Conservation (phyloP, 352 stramenopile species). For the Pythium grandisporangium region DNA sequence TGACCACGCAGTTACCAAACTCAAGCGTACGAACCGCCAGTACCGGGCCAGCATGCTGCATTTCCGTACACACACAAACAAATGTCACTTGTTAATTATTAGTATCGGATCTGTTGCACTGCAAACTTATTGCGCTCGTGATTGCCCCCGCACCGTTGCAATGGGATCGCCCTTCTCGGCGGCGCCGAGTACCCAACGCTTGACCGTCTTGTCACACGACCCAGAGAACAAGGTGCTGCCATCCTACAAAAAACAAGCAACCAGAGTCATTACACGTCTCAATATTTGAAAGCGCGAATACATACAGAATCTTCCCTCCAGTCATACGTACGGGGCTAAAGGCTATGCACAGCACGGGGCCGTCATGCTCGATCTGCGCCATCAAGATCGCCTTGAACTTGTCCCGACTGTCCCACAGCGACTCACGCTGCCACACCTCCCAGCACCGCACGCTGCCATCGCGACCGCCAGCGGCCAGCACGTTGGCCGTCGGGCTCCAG, state of each 20-base stretch:
- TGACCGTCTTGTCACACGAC: conserved; percentile 91
- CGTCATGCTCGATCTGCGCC: conserved; percentile 84
- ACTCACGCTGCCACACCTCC: conserved; percentile 67
- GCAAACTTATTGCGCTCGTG: too few relatives aligned
- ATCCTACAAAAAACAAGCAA: conserved; percentile 57
- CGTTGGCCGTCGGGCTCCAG: conserved; percentile 68
- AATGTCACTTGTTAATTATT: too few relatives aligned
- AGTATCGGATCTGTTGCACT: too few relatives aligned
- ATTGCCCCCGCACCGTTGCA: conserved; percentile 56
- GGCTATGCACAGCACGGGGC: conserved; percentile 86
- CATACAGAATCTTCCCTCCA: too few relatives aligned
- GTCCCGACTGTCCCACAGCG: too few relatives aligned
- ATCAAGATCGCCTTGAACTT: conserved; percentile 75
- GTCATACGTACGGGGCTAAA: conserved; percentile 78
- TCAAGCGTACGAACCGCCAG: conserved; percentile 80
- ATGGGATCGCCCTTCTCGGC: conserved; percentile 69
- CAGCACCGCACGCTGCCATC: conserved; percentile 80
- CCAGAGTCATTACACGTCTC: neutral
- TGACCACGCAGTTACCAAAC: conserved; percentile 87
- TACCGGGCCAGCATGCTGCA: conserved; percentile 91
- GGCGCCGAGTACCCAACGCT: conserved; percentile 91
- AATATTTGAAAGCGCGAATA: too few relatives aligned
- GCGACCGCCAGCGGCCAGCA: conserved; percentile 69
- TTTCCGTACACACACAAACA: conserved; percentile 6
- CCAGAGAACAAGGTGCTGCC: conserved; percentile 89